These are phyloP conservation scores for Prunus yedoensis DNA, from an alignment of 331 rosid genomes.

Conservation along the genomic window DNA sequence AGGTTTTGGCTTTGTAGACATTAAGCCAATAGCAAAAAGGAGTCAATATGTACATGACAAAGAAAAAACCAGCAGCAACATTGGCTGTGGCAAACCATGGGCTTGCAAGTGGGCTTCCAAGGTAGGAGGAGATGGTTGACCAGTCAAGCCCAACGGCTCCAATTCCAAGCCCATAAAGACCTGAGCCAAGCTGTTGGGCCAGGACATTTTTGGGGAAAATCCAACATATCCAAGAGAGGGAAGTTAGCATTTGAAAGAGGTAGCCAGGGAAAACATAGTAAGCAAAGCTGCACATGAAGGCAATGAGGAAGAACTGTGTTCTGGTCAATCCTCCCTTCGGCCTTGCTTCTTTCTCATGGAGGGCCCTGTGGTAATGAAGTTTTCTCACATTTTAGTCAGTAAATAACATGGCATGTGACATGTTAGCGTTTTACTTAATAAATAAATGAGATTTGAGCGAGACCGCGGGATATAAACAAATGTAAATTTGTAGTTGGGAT, in stretches of 20 bases:
- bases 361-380: slow-evolving; percentile 41
- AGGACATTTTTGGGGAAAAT: slow-evolving; percentile 53
- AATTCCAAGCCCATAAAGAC: slow-evolving; percentile 73
- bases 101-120: slow-evolving; percentile 94
- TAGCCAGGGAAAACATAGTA: slow-evolving; percentile 74
- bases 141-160: slow-evolving; percentile 75
- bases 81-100: slow-evolving; percentile 99
- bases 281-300: slow-evolving; percentile 72
- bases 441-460: background rate
- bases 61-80: slow-evolving; percentile 66
- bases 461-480: background rate
- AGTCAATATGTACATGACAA: slow-evolving; percentile 68
- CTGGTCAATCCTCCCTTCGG: slow-evolving; percentile 58
- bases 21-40: slow-evolving; percentile 73
- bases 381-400: background rate
- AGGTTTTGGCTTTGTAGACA: slow-evolving; percentile 60
- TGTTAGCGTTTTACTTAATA: background rate
- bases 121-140: slow-evolving; percentile 86
- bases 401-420: background rate
- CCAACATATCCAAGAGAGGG: slow-evolving; percentile 84
- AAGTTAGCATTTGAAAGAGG: slow-evolving; percentile 63
- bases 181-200: slow-evolving; percentile 90
- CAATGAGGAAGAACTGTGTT: slow-evolving; percentile 62
- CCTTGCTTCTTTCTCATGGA: slow-evolving; percentile 67
- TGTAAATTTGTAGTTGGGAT: too few relatives aligned